These are phyloP conservation scores for Eucalyptus victrix DNA, from an alignment of 345 rosid species.

Conservation along the genomic window DNA sequence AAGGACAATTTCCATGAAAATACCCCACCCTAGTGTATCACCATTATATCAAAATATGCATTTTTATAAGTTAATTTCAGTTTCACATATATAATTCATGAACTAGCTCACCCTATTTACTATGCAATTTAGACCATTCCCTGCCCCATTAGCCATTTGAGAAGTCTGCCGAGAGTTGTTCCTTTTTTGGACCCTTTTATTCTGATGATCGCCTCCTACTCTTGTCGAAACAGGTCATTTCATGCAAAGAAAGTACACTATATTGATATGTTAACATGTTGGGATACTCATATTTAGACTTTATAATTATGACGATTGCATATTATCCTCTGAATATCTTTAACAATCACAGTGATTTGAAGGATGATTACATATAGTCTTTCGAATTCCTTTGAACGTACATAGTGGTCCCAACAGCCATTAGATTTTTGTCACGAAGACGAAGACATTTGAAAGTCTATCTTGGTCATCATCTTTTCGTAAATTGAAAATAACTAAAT, in stretches of 20 bases:
- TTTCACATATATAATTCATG: neutral
- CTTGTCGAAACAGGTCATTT: rapidly evolving
- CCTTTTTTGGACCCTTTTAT: rapidly evolving
- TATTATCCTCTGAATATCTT: neutral
- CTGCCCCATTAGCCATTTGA: neutral
- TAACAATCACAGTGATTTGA: neutral
- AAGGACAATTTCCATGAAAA: too few species aligned
- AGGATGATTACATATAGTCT: neutral
- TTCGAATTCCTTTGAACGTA: neutral
- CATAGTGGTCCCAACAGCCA: neutral
- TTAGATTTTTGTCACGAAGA: neutral
- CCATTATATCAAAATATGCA: too few species aligned
- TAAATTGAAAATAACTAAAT: neutral
- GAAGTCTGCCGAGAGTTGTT: rapidly evolving
- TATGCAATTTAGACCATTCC: neutral
- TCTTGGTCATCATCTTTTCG: neutral
- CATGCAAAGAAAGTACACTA: neutral
- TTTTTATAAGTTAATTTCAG: too few species aligned
- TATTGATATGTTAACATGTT: neutral
- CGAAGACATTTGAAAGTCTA: neutral
- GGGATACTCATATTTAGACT: neutral
- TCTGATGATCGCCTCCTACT: neutral
- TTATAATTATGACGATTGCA: neutral
- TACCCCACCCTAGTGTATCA: too few species aligned
- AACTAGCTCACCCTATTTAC: neutral